These are phyloP conservation scores for Vigna hirtella DNA, from an alignment of 306 rosid genomes.

Conservation along the genomic window DNA sequence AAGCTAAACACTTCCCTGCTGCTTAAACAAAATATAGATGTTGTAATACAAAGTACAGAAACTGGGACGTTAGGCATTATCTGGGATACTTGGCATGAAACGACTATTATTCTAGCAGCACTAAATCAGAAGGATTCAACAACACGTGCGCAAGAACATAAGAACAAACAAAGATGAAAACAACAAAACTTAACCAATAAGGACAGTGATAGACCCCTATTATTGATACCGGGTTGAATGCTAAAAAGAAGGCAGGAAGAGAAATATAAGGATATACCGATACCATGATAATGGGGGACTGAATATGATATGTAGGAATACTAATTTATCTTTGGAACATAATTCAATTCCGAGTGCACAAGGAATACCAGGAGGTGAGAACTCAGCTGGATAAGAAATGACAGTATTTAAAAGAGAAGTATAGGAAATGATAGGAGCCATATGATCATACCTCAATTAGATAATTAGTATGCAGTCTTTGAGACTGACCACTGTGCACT, in stretches of 20 bases:
- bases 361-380: background rate
- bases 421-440: constrained; percentile 10
- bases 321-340: background rate
- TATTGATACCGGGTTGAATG: background rate
- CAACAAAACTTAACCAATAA: background rate
- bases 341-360: background rate
- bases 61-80: constrained; percentile 1
- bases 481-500: constrained; percentile 69
- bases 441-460: constrained; percentile 81
- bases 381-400: constrained; percentile 2
- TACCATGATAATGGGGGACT: too few species aligned
- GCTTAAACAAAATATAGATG: constrained; percentile 3
- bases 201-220: background rate
- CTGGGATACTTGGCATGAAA: background rate
- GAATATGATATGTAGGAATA: background rate
- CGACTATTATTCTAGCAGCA: constrained; percentile 2
- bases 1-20: background rate
- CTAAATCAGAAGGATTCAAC: background rate
- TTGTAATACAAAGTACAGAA: constrained; percentile 7
- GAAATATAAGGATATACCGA: background rate
- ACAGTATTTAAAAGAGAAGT: background rate
- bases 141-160: background rate
- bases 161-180: constrained; percentile 11
- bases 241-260: background rate
- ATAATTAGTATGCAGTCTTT: constrained; percentile 67